These are phyloP conservation scores for Lyophyllum semitale DNA, from an alignment of 768 basidiomycete species.

Conservation along the genomic window DNA sequence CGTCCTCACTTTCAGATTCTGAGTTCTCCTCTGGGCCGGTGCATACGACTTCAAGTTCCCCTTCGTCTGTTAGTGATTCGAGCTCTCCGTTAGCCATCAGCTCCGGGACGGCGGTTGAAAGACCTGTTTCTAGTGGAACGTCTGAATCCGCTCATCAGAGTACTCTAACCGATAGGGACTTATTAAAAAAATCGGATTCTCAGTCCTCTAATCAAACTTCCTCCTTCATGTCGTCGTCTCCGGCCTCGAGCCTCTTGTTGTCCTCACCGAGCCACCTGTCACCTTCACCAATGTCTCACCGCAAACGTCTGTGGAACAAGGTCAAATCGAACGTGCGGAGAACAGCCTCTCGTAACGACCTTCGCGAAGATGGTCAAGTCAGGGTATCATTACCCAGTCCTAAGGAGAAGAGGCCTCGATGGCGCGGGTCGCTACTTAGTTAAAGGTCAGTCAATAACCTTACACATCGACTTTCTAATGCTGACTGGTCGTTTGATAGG, in stretches of 20 bases:
- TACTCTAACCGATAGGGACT: background rate
- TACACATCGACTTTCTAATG: too few species aligned
- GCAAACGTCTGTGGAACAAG: conserved; percentile 38
- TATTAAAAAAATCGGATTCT: background rate
- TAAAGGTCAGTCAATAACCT: background rate
- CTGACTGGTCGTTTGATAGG: background rate
- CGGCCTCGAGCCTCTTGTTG: conserved; percentile 4
- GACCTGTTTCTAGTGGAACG: background rate
- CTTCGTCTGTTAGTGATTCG: conserved; percentile 18
- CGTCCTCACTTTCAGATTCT: conserved; percentile 23
- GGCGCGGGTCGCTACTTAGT: conserved; percentile 13
- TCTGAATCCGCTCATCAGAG: background rate
- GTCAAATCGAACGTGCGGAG: conserved; percentile 33
- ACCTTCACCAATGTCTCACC: conserved; percentile 1
- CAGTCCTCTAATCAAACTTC: background rate
- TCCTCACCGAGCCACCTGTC: conserved; percentile 11
- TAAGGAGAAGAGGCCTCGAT: conserved; percentile 15
- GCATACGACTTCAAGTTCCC: conserved; percentile 17
- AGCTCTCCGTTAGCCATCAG: conserved; percentile 1
- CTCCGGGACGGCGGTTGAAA: background rate
- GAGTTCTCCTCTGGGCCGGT: conserved; percentile 5
- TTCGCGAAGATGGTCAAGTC: conserved; percentile 2
- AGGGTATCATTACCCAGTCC: conserved; percentile 1
- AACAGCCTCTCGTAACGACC: conserved; percentile 18
- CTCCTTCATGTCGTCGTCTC: conserved; percentile 8